A percentile compares a stretch with the other conserved stretches of the same genome.
phyloP scores from a whole-genome alignment of 1,139 yeast genomes.

The Yamadazyma membranifaciens region DNA sequence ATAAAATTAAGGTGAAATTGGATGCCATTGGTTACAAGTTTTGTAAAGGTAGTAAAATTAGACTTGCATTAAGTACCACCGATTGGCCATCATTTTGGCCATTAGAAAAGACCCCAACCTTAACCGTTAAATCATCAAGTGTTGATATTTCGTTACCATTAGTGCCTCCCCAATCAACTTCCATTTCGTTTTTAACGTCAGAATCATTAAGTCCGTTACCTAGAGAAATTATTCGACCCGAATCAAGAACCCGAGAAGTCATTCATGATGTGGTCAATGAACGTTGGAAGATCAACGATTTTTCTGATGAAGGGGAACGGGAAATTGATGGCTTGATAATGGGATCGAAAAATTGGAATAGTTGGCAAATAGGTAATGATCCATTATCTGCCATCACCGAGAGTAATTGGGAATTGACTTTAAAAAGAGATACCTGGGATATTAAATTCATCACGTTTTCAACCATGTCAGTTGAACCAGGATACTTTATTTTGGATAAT shows the following conservation, averaged over 20 bases:
- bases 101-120: conserved; percentile 27
- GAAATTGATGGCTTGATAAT: conserved; percentile 26
- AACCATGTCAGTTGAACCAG: conserved; percentile 22
- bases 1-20: conserved; percentile 28
- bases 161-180: no score
- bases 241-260: conserved; percentile 21
- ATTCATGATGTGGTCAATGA: conserved; percentile 22
- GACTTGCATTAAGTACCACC: conserved; percentile 35
- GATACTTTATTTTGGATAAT: conserved; percentile 19
- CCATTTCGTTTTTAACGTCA: no score
- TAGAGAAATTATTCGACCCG: conserved; percentile 22
- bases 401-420: conserved; percentile 33
- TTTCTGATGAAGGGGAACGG: conserved; percentile 26
- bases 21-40: conserved; percentile 36
- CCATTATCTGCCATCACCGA: conserved; percentile 32
- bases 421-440: conserved; percentile 36
- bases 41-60: conserved; percentile 29
- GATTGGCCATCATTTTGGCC: conserved; percentile 49
- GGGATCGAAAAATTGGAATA: conserved; percentile 31
- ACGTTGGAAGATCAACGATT: conserved; percentile 25
- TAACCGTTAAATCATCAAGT: conserved; percentile 17
- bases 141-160: conserved; percentile 7
- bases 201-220: conserved; percentile 18
- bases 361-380: conserved; percentile 28
- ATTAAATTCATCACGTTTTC: conserved; percentile 27